Conservation (phyloP, 306 rosid species). For the Trifolium pratense region DNA sequence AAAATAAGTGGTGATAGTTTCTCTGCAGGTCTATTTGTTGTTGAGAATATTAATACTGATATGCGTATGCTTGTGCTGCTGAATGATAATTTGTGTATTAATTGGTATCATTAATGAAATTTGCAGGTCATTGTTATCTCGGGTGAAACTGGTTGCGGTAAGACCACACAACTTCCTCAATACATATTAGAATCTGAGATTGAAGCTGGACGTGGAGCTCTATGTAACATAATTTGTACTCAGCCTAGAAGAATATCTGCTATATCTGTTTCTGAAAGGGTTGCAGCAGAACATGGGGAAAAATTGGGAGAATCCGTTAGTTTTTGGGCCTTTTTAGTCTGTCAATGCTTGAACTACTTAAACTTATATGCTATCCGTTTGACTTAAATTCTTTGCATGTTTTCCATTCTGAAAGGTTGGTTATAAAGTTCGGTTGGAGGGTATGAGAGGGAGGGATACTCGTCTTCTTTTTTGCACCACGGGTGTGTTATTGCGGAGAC, state of each 20-base stretch:
- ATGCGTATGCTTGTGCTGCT: constrained; percentile 42
- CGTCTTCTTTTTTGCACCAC: constrained; percentile 97
- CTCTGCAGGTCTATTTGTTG: constrained; percentile 33
- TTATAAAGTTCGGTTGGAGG: constrained; percentile 95
- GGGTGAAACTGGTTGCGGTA: constrained; percentile 99
- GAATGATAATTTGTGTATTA: constrained; percentile 37
- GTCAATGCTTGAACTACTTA: constrained; percentile 36
- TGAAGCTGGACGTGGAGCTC: constrained; percentile 81
- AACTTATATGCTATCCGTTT: constrained; percentile 20
- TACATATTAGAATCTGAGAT: constrained; percentile 88
- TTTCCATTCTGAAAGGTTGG: constrained; percentile 70
- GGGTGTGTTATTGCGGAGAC: constrained; percentile 91
- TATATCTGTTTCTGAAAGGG: constrained; percentile 98
- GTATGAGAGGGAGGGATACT: constrained; percentile 91
- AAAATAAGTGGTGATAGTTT: constrained; percentile 28
- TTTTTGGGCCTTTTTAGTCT: constrained; percentile 44
- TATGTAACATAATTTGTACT: constrained; percentile 86
- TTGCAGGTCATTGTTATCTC: constrained; percentile 80
- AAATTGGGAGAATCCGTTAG: constrained; percentile 96
- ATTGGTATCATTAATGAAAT: constrained; percentile 38
- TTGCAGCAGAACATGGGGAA: constrained; percentile 94
- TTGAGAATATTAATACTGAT: constrained; percentile 25
- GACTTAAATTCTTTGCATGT: constrained; percentile 31
- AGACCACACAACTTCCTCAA: constrained; percentile 99
- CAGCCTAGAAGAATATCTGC: constrained; percentile 99